phyloP scores from a whole-genome alignment of 2,329 filamentous ascomycete species.

The Apiospora koreana region DNA sequence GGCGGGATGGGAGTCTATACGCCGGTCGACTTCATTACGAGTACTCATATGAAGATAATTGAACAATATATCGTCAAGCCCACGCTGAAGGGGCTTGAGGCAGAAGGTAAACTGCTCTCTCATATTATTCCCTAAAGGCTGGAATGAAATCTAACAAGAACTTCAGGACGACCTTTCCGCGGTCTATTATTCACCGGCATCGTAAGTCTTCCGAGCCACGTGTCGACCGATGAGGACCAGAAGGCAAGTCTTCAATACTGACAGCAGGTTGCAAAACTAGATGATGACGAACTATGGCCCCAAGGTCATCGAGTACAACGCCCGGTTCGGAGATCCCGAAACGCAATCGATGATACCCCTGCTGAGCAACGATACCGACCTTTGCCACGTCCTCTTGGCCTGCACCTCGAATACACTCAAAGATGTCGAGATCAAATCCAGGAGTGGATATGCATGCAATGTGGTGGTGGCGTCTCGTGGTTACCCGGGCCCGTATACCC shows the following conservation, averaged over 20 bases:
- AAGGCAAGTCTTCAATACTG: no score
- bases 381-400: conserved; percentile 1
- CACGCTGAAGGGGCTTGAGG: neutral
- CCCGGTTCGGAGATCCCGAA: conserved; percentile 89
- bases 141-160: neutral
- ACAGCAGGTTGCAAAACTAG: no score
- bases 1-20: neutral
- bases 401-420: neutral
- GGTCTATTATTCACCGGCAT: neutral
- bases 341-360: conserved; percentile 65
- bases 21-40: neutral
- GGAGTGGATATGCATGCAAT: conserved; percentile 6
- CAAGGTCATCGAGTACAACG: conserved; percentile 86
- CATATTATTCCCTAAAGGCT: neutral
- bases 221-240: no score
- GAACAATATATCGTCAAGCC: neutral
- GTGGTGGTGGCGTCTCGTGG: conserved; percentile 5
- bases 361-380: conserved; percentile 6
- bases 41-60: neutral
- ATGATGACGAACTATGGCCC: conserved; percentile 31
- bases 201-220: no score
- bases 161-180: neutral
- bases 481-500: neutral
- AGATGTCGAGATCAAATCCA: neutral
- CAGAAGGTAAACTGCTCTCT: neutral